A percentile compares a stretch with the other conserved stretches of the same genome.
phyloP scores from a whole-genome alignment of 148 eudicot species.

The Salicornia ramosissima region DNA sequence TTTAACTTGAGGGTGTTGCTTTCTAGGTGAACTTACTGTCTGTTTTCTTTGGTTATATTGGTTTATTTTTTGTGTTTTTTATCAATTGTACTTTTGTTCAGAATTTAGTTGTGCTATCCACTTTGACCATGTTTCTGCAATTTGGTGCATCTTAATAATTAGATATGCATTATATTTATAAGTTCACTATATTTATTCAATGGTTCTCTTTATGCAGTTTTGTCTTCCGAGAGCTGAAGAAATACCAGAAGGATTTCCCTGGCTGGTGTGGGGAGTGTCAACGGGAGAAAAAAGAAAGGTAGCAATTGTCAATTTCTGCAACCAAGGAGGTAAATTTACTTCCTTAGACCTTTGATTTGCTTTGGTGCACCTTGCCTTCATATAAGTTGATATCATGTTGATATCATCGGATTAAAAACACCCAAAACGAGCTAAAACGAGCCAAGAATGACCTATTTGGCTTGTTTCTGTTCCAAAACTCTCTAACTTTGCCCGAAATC shows the following conservation, averaged over 20 bases:
- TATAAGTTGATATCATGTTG: too few relatives aligned
- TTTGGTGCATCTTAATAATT: neutral
- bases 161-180: neutral
- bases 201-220: conserved; percentile 41
- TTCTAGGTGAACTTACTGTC: too few relatives aligned
- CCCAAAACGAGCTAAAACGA: too few relatives aligned
- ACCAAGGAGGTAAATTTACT: conserved; percentile 47
- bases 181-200: neutral
- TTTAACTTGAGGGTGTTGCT: too few relatives aligned
- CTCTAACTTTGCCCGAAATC: too few relatives aligned
- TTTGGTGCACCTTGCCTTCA: too few relatives aligned
- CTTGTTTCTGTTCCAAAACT: too few relatives aligned
- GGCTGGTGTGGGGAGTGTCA: conserved; percentile 94
- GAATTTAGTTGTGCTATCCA: neutral
- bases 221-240: conserved; percentile 79
- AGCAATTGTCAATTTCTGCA: conserved; percentile 43
- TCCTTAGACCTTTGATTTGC: neutral
- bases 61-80: too few relatives aligned
- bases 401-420: too few relatives aligned
- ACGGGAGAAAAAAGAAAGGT: conserved; percentile 70
- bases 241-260: conserved; percentile 75
- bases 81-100: neutral
- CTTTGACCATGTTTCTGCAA: neutral
- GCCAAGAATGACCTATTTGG: too few relatives aligned
- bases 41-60: too few relatives aligned